Evolutionary conservation across 2,329 filamentous ascomycete species (phyloP).

Genomic region (Erysiphe pulchra): DNA sequence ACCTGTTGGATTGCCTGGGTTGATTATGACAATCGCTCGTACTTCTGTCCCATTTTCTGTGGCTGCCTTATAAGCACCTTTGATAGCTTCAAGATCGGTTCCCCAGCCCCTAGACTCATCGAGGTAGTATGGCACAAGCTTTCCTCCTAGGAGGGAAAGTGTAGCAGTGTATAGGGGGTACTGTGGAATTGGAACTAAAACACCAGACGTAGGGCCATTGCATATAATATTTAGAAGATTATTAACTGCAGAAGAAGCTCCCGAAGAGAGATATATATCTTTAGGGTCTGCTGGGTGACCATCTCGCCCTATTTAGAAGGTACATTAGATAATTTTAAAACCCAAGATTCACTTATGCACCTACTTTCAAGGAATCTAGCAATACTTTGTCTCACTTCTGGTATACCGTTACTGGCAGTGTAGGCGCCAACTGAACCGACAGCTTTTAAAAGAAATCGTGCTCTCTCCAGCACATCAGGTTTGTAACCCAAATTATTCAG

Average conservation of each 20-base stretch:
- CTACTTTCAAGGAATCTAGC: slow-evolving; percentile 75
- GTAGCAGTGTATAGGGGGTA: slow-evolving; percentile 96
- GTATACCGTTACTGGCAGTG: slow-evolving; percentile 75
- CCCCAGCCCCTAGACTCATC: slow-evolving; percentile 73
- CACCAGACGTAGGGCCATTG: slow-evolving; percentile 46
- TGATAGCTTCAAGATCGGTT: slow-evolving; percentile 61
- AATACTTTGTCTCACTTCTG: slow-evolving; percentile 66
- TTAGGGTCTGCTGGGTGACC: slow-evolving; percentile 60
- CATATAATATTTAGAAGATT: slow-evolving; percentile 80
- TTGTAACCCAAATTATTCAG: slow-evolving; percentile 60
- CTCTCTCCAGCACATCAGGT: slow-evolving; percentile 65
- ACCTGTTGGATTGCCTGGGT: slow-evolving; percentile 92
- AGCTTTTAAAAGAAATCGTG: slow-evolving; percentile 53
- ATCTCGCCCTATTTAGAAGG: slow-evolving; percentile 38
- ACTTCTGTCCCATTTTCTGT: slow-evolving; percentile 58
- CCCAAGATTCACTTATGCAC: slow-evolving; percentile 11
- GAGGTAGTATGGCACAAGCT: slow-evolving; percentile 77
- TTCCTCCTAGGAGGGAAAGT: slow-evolving; percentile 60
- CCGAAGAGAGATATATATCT: slow-evolving; percentile 73
- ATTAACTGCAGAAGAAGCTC: slow-evolving; percentile 85
- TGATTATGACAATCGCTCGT: slow-evolving; percentile 87
- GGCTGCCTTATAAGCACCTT: slow-evolving; percentile 46
- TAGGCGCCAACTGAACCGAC: slow-evolving; percentile 89
- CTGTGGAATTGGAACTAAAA: slow-evolving; percentile 88
- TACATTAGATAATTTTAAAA: neutral